These are phyloP conservation scores for Cryphonectria japonica DNA, from an alignment of 2,329 filamentous ascomycete genomes.

Conservation along the genomic window DNA sequence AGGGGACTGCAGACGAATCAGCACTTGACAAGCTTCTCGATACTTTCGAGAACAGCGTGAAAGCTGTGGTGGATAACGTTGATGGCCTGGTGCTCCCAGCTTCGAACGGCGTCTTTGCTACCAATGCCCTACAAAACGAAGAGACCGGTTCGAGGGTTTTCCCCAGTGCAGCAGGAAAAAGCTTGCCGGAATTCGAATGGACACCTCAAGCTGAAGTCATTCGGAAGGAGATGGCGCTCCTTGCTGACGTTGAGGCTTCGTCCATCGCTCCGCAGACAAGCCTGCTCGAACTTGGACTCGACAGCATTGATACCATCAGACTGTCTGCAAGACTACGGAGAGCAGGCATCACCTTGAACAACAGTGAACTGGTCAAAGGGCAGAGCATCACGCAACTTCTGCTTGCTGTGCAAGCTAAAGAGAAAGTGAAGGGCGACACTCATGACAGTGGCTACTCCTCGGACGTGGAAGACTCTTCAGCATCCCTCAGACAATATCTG, in stretches of 20 bases:
- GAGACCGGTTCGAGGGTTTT: not conserved
- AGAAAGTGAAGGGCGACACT: not conserved
- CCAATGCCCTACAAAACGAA: not conserved
- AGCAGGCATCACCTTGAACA: constrained; percentile 61
- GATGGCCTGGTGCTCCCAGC: constrained; percentile 11
- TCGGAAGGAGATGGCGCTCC: constrained; percentile 62
- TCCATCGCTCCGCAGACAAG: constrained; percentile 63
- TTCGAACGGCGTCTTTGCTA: not conserved
- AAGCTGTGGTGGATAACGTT: constrained; percentile 32
- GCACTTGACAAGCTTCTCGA: constrained; percentile 44
- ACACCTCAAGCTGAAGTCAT: constrained; percentile 55
- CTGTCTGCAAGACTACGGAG: constrained; percentile 73
- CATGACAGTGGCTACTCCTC: constrained; percentile 25
- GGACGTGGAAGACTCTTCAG: constrained; percentile 34
- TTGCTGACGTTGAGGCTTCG: constrained; percentile 58
- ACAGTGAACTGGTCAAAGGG: constrained; percentile 77
- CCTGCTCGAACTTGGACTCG: constrained; percentile 81
- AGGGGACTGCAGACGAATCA: constrained; percentile 39
- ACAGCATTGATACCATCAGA: constrained; percentile 91
- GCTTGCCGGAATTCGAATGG: constrained; percentile 60
- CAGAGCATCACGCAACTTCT: constrained; percentile 70
- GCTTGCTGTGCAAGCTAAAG: constrained; percentile 31
- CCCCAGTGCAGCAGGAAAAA: not conserved
- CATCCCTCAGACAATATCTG: constrained; percentile 45
- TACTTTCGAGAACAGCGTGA: constrained; percentile 41